These are phyloP conservation scores for Phytophthora cactorum DNA, from an alignment of 352 stramenopile genomes.

Conservation along the genomic window DNA sequence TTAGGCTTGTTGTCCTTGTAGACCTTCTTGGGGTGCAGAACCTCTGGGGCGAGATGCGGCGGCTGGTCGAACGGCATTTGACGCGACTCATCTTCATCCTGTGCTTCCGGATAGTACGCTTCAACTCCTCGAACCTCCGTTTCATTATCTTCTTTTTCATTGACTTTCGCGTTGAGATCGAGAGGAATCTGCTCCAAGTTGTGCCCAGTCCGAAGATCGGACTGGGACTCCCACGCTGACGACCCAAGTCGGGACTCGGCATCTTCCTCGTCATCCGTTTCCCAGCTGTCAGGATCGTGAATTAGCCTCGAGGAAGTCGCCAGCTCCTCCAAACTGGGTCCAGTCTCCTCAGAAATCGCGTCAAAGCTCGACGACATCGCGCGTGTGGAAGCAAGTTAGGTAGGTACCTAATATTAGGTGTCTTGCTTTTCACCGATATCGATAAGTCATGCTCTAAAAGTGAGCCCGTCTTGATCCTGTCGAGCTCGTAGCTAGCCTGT, in stretches of 20 bases:
- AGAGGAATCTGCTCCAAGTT: constrained; percentile 24
- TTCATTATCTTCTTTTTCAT: constrained; percentile 1
- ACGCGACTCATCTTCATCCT: constrained; percentile 3
- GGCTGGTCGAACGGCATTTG: constrained; percentile 26
- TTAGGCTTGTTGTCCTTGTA: constrained; percentile 17
- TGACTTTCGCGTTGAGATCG: neutral
- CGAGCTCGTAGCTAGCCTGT: neutral
- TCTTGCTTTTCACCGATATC: no score
- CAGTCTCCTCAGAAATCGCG: neutral
- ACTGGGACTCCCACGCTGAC: constrained; percentile 21
- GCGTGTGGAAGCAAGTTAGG: neutral
- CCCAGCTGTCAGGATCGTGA: constrained; percentile 22
- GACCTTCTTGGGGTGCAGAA: constrained; percentile 23
- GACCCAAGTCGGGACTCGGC: constrained; percentile 3
- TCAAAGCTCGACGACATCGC: constrained; percentile 13
- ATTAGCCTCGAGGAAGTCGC: neutral
- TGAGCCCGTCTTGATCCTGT: neutral
- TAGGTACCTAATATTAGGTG: constrained; percentile 10
- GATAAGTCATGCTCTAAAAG: neutral
- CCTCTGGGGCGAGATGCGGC: constrained; percentile 15
- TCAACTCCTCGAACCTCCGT: constrained; percentile 5
- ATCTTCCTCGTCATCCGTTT: constrained; percentile 12
- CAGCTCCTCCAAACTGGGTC: constrained; percentile 18
- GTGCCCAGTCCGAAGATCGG: neutral
- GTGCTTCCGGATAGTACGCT: neutral